Percentiles rank a stretch among this genome's conserved stretches.
Conservation (phyloP, 1,284 basidiomycete species). For the Ustilago nuda region DNA sequence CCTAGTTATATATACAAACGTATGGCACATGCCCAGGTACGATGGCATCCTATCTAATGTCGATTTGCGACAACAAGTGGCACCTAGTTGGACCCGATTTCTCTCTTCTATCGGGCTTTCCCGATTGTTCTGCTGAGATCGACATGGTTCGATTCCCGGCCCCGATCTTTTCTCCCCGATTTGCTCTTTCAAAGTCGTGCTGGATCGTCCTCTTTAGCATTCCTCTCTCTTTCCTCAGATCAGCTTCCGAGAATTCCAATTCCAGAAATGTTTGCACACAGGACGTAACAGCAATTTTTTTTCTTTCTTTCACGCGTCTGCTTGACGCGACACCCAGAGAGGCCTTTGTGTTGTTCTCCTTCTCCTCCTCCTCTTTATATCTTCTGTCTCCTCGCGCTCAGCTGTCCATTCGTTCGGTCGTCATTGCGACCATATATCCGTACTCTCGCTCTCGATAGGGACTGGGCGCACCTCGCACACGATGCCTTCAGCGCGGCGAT, state of each 20-base stretch:
- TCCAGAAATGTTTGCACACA: neutral
- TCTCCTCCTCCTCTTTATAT: neutral
- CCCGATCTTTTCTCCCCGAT: no score
- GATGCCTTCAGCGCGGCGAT: constrained; percentile 32
- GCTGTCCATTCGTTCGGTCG: neutral
- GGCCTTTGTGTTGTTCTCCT: neutral
- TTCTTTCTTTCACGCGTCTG: constrained; percentile 32
- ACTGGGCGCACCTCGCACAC: neutral
- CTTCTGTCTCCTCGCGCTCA: neutral
- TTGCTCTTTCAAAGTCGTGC: no score
- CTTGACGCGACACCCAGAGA: constrained; percentile 18
- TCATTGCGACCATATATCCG: neutral
- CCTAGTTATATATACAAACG: no score
- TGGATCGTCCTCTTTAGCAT: no score
- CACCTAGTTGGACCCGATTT: no score
- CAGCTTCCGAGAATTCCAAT: neutral
- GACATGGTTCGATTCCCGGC: no score
- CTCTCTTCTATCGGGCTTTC: no score
- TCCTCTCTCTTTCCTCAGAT: neutral
- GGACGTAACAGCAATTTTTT: constrained; percentile 13
- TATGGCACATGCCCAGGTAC: no score
- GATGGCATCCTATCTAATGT: no score
- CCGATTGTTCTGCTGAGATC: no score
- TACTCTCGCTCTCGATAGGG: neutral
- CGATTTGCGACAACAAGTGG: no score